Percentiles rank a stretch among this genome's conserved stretches.
These are phyloP conservation scores for Cystofilobasidium capitatum DNA, from an alignment of 768 basidiomycete genomes.

Conservation along the genomic window DNA sequence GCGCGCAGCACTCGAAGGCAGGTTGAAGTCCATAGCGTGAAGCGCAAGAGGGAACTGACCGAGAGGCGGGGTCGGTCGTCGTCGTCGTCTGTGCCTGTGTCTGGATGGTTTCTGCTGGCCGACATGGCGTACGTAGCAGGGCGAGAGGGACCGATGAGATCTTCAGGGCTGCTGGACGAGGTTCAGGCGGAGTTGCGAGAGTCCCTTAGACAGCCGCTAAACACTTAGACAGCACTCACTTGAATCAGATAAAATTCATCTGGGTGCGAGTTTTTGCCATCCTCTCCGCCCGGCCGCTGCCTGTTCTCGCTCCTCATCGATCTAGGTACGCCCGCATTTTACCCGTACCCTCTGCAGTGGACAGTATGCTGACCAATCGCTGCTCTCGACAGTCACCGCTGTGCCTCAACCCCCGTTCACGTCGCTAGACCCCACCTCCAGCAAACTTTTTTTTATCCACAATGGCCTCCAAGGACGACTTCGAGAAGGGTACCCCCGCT, in stretches of 20 bases:
- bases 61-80: neutral
- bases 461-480: conserved; percentile 50
- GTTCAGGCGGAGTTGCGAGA: too few relatives aligned
- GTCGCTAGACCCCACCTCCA: conserved; percentile 25
- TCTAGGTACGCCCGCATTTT: conserved; percentile 14
- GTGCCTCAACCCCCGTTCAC: conserved; percentile 21
- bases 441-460: conserved; percentile 18
- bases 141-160: too few relatives aligned
- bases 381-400: conserved; percentile 22
- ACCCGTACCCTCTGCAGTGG: neutral
- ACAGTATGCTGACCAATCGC: neutral
- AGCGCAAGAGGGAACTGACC: neutral
- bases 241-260: too few relatives aligned
- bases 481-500: conserved; percentile 76
- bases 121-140: neutral
- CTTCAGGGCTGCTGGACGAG: too few relatives aligned
- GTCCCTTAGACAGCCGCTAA: too few relatives aligned
- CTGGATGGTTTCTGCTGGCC: neutral
- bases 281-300: neutral
- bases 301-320: neutral
- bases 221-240: too few relatives aligned
- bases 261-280: neutral
- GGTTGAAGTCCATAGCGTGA: neutral
- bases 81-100: neutral
- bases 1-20: too few relatives aligned